Evolutionary conservation across 768 basidiomycete species (phyloP), one percentile per base, ranked within the genome.

Genomic region (Russula griseocarnosa): DNA sequence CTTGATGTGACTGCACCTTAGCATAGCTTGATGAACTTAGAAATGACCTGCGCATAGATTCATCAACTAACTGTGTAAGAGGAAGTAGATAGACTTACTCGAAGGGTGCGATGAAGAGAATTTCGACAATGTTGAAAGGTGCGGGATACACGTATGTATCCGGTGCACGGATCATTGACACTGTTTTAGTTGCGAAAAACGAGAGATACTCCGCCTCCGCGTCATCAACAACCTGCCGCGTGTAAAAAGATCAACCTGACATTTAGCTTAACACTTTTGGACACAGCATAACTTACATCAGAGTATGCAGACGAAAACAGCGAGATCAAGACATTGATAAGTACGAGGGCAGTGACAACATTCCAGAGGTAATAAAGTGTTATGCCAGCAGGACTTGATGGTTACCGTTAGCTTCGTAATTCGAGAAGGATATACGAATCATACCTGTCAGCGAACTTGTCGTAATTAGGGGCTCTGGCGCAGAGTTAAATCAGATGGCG

Each of bases 291-390:
- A 76, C 82, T 73, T 60, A 91, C 92, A 69, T 94, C 94, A 13
- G 87, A 84, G 70, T 96, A 96, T 0, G 94, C 93, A 55, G 93
- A 92, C 20, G 94, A 86, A 73, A 97, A 97, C 69, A 98, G 77
- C n/a, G 94, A 97, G 69, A 98, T 94, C 71, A 98, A 81, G 71
- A 98, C 86, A 72, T 98, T 98, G 73, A 97, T 83, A 55, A 97
- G 80, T 59, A 98, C 83, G 55, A 97, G 82, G 20, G 85, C 88
- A 3, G 91, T 88, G 24, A 86, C 82, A 59, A 92, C 82, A 75
- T 87, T 93, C 93, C 92, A 95, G 50, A 92, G 75, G 73, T 97
- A 96, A 73, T 84, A 96, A 36, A 97, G 76, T 9, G 80, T 74
- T 53, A 94, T 77, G 11, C 89, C 86, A 22, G 79, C 75, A 16